phyloP scores from a whole-genome alignment of 1,139 yeast species.

The Suzukiozyma palmioleophila region DNA sequence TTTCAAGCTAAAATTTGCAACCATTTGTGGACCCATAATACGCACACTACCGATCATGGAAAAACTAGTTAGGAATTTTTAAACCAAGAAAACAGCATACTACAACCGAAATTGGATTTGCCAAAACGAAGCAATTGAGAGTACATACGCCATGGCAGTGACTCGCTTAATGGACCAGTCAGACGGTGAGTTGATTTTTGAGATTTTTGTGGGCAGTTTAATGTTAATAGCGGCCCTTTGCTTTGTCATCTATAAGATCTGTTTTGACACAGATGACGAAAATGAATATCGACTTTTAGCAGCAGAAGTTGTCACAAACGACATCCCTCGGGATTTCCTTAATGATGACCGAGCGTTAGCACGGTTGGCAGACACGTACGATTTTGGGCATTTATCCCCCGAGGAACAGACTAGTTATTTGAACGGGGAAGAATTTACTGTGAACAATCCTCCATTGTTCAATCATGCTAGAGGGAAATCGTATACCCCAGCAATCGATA shows the following conservation, averaged over 20 bases:
- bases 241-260: slow-evolving; percentile 1
- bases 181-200: slow-evolving; percentile 1
- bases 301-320: slow-evolving; percentile 14
- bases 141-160: background rate
- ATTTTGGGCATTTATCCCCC: slow-evolving; percentile 35
- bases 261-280: slow-evolving; percentile 6
- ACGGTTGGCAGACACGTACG: slow-evolving; percentile 35
- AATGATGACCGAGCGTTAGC: slow-evolving; percentile 39
- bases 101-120: no score
- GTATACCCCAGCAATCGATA: slow-evolving; percentile 27
- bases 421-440: slow-evolving; percentile 32
- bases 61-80: background rate
- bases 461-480: slow-evolving; percentile 31
- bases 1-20: no score
- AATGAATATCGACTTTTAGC: slow-evolving; percentile 17
- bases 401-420: slow-evolving; percentile 40
- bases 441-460: slow-evolving; percentile 29
- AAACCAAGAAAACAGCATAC: no score
- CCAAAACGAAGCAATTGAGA: background rate
- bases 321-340: slow-evolving; percentile 36
- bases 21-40: no score
- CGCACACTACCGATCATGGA: background rate
- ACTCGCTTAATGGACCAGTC: background rate
- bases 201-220: background rate
- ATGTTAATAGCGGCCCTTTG: background rate